Evolutionary conservation across 2,329 filamentous ascomycete genomes (phyloP), one percentile per base, ranked within the genome.

Genomic region (Botrytis galanthina): DNA sequence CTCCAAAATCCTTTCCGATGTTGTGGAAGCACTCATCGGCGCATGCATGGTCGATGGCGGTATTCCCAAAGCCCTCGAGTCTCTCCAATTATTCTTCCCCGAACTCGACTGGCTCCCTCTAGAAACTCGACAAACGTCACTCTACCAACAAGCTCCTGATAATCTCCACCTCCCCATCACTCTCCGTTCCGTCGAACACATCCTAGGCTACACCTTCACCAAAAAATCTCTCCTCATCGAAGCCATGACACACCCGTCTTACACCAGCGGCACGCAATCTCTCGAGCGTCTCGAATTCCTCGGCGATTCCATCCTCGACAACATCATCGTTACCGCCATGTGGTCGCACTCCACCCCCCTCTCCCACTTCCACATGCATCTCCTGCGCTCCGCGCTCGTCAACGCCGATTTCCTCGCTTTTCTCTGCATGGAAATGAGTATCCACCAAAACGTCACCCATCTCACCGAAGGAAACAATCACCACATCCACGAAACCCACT

Each of bases 211-310:
- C 80, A 84, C 80, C 0, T 98, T 98, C 81, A 82, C 76, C 1
- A 90, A 93, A 77, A 89, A 90, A 75, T 80, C 85, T 0, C 84
- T 97, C 0, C 85, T 98, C 0, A 79, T 92, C 0, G 93, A 98
- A 82, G 92, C 95, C 3, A 85, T 95, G 68, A 97, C 94, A 0
- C 95, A 98, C 79, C 84, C 89, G 0, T 95, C 93, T 0, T 85
- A 80, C 77, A 82, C 80, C 61, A 73, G 81, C 8, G 86, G 85
- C 69, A 84, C 86, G 7, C 84, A 84, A 3, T 85, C 82, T 35
- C 86, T 89, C 20, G 92, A 98, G 77, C 88, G 94, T 0, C 87
- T 98, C 1, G 95, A 98, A 79, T 97, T 96, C 78, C 84, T 98
- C 0, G 95, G 95, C 1, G 95, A 98, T 78, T 89, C 94, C 0